Conservation (phyloP, 192 early-diverging fungal genomes). For the Backusella parvicylindrica region DNA sequence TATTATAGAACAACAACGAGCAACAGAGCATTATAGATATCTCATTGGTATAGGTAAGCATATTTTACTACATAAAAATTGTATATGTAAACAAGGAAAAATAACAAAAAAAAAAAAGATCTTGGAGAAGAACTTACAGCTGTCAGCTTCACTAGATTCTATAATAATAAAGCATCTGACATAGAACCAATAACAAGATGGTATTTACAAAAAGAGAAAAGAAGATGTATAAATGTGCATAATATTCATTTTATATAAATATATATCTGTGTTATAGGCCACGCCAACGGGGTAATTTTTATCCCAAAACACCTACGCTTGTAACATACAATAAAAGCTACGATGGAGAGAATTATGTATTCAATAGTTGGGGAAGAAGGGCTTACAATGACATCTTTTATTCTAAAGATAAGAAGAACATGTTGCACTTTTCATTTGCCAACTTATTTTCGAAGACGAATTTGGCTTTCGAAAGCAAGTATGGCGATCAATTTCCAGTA, state of each 20-base stretch:
- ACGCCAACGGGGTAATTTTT: background rate
- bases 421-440: conserved; percentile 32
- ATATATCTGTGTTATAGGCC: conserved; percentile 38
- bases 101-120: background rate
- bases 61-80: no score
- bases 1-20: no score
- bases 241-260: no score
- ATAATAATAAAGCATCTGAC: background rate
- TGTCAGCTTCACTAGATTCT: conserved; percentile 11
- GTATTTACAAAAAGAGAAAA: no score
- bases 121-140: conserved; percentile 45
- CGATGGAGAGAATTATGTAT: conserved; percentile 25
- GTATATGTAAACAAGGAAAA: no score
- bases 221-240: no score
- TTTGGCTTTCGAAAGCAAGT: conserved; percentile 25
- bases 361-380: conserved; percentile 24
- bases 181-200: background rate
- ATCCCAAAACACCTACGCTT: conserved; percentile 37
- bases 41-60: no score
- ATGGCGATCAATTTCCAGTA: conserved; percentile 40
- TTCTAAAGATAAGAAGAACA: conserved; percentile 20
- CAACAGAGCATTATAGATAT: no score
- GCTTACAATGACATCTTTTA: no score
- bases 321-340: conserved; percentile 28
- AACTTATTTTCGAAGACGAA: conserved; percentile 36